Percentiles rank a stretch among this genome's conserved stretches.
These are phyloP conservation scores for Solanum hybrid DNA, from an alignment of 305 asterid species.

Conservation along the genomic window DNA sequence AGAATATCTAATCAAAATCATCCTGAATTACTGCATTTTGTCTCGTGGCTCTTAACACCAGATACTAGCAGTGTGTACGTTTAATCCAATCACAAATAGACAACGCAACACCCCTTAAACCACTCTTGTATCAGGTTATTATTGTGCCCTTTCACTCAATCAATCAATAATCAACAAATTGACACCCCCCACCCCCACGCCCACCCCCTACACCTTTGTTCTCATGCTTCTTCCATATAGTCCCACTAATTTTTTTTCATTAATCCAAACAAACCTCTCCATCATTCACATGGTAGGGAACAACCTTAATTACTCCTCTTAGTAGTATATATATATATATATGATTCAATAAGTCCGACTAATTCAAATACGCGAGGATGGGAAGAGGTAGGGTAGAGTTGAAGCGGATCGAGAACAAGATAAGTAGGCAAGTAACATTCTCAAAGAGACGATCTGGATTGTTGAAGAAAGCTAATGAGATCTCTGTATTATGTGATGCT, in stretches of 20 bases:
- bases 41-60: conserved; percentile 14
- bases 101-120: conserved; percentile 24
- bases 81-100: conserved; percentile 27
- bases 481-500: conserved; percentile 69
- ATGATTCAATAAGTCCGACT: not conserved
- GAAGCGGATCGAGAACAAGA: conserved; percentile 69
- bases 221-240: not conserved
- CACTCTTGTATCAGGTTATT: conserved; percentile 9
- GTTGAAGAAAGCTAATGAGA: conserved; percentile 65
- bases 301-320: not conserved
- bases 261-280: not conserved
- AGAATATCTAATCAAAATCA: too few relatives aligned
- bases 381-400: conserved; percentile 66
- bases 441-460: conserved; percentile 63
- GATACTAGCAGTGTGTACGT: not conserved
- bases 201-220: not conserved
- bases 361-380: conserved; percentile 15
- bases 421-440: conserved; percentile 65
- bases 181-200: not conserved
- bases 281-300: not conserved
- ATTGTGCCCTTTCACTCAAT: not conserved
- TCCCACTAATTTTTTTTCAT: not conserved
- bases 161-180: not conserved
- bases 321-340: not conserved
- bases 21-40: not conserved